Conservation (phyloP, 2,329 filamentous ascomycete species). For the Pseudogymnoascus sp. region DNA sequence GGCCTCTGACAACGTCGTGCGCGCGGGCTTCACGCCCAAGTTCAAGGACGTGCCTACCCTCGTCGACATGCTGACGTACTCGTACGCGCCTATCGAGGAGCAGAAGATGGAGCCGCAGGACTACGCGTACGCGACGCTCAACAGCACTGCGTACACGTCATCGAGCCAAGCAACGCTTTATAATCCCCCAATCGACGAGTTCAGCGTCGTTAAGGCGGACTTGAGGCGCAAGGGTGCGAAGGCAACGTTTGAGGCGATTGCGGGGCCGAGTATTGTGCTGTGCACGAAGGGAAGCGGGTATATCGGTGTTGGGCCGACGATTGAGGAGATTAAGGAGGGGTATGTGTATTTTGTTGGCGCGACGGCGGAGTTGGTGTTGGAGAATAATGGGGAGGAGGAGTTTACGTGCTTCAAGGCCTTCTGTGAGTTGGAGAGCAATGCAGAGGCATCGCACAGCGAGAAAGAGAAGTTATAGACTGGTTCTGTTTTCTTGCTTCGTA, state of each 20-base stretch:
- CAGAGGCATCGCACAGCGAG: slow-evolving; percentile 19
- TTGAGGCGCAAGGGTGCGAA: slow-evolving; percentile 66
- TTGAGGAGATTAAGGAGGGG: slow-evolving; percentile 63
- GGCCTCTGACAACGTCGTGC: slow-evolving; percentile 95
- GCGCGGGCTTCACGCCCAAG: slow-evolving; percentile 94
- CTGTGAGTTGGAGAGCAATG: slow-evolving; percentile 63
- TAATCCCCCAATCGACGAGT: slow-evolving; percentile 94
- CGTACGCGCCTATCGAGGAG: slow-evolving; percentile 85
- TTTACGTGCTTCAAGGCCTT: slow-evolving; percentile 91
- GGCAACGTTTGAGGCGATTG: slow-evolving; percentile 78
- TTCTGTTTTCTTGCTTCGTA: neutral
- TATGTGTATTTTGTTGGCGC: slow-evolving; percentile 82
- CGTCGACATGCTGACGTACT: slow-evolving; percentile 88
- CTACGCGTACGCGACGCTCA: slow-evolving; percentile 79
- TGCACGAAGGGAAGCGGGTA: slow-evolving; percentile 77
- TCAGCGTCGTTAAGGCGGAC: slow-evolving; percentile 76
- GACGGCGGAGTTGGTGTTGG: slow-evolving; percentile 72
- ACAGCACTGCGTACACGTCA: slow-evolving; percentile 72
- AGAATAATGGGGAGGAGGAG: slow-evolving; percentile 59
- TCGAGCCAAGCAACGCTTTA: slow-evolving; percentile 68
- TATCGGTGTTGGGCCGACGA: slow-evolving; percentile 78
- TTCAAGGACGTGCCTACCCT: slow-evolving; percentile 94
- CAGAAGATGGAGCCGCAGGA: slow-evolving; percentile 86
- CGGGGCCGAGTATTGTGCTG: slow-evolving; percentile 86
- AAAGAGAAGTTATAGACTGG: slow-evolving; percentile 21